Percentiles rank a stretch among this genome's conserved stretches.
phyloP scores from a whole-genome alignment of 1,284 basidiomycete species.

The Tremellales sp. region DNA sequence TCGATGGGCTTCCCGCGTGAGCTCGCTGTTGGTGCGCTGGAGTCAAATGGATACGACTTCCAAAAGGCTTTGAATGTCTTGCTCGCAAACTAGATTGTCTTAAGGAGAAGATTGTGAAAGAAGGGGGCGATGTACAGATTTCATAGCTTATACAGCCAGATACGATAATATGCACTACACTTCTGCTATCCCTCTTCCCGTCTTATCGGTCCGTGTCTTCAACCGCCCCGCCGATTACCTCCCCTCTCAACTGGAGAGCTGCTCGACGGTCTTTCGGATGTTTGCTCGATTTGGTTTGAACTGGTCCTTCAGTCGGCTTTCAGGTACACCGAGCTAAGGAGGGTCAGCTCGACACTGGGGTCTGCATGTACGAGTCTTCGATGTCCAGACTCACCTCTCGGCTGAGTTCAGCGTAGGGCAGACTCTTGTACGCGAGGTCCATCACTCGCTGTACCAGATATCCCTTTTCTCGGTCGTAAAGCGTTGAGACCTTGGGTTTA shows the following conservation, averaged over 20 bases:
- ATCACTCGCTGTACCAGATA: background rate
- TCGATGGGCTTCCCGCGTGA: conserved; percentile 46
- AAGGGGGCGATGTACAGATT: background rate
- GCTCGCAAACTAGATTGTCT: conserved; percentile 17
- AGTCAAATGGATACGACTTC: conserved; percentile 48
- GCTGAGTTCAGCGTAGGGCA: background rate
- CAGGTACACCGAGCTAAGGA: conserved; percentile 1
- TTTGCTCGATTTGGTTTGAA: conserved; percentile 5
- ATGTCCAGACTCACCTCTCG: background rate
- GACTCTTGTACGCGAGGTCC: background rate
- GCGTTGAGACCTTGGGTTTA: no score
- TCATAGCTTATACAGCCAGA: background rate
- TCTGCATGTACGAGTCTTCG: background rate
- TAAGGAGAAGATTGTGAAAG: background rate
- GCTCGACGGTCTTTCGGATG: background rate
- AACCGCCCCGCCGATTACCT: no score
- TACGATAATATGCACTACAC: no score
- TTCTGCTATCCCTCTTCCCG: background rate
- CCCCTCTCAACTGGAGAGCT: background rate
- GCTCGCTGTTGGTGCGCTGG: conserved; percentile 44
- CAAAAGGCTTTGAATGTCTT: conserved; percentile 48
- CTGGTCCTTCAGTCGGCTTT: conserved; percentile 4
- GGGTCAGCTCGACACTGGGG: no score
- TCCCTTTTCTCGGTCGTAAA: background rate
- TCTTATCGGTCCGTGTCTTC: no score